A percentile compares a stretch with the other conserved stretches of the same genome.
These are phyloP conservation scores for Hypoxylon rubiginosum DNA, from an alignment of 2,329 filamentous ascomycete genomes.

Conservation along the genomic window DNA sequence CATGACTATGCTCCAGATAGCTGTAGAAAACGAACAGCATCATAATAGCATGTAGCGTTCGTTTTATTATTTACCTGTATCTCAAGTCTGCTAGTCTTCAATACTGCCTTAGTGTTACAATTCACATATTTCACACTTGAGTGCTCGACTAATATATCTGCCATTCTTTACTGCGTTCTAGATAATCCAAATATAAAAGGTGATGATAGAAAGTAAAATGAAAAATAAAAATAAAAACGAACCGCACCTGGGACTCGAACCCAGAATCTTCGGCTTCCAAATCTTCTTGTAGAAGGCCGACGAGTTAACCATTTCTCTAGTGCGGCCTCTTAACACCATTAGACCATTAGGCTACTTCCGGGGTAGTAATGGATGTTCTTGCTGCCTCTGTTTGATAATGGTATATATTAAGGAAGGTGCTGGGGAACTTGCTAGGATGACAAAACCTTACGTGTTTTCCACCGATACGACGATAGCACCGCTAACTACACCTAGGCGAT, in stretches of 20 bases:
- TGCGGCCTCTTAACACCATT: constrained; percentile 18
- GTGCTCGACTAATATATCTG: no score
- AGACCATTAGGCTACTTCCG: no score
- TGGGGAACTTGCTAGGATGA: not conserved
- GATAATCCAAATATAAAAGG: not conserved
- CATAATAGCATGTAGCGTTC: no score
- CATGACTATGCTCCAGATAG: no score
- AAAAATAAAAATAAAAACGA: constrained; percentile 8
- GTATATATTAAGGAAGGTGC: constrained; percentile 15
- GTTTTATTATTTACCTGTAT: no score
- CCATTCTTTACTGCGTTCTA: no score
- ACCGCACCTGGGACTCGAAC: constrained; percentile 43
- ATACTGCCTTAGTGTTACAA: no score
- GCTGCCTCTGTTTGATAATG: not conserved
- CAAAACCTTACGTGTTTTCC: not conserved
- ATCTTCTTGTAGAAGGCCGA: constrained; percentile 38
- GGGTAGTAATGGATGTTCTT: no score
- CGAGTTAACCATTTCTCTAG: constrained; percentile 45
- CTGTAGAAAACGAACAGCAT: no score
- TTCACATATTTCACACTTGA: no score
- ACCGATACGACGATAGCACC: not conserved
- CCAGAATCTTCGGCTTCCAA: constrained; percentile 42
- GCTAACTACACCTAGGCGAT: not conserved
- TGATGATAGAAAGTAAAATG: not conserved
- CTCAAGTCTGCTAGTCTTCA: no score